Percentiles rank a stretch among this genome's conserved stretches.
phyloP scores from a whole-genome alignment of 73 alveolate genomes.

The Tetrahymena thermophila region DNA sequence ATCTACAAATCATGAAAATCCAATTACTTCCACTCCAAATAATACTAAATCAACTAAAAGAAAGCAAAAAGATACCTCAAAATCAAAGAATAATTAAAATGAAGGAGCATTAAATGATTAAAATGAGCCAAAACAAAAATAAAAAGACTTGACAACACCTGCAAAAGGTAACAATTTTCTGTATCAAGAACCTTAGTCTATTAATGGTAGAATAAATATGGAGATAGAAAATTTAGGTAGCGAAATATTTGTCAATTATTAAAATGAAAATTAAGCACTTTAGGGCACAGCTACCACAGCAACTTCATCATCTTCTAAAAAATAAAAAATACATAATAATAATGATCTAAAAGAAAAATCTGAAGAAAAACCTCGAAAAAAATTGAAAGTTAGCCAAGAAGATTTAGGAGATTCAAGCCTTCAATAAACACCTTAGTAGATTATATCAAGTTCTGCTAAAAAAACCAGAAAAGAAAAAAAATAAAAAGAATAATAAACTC shows the following conservation, averaged over 20 bases:
- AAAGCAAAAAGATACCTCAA: not conserved
- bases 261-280: not conserved
- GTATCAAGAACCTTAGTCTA: not conserved
- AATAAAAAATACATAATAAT: not conserved
- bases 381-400: not conserved
- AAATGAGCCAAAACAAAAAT: not conserved
- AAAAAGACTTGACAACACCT: not conserved
- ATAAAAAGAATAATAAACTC: not conserved
- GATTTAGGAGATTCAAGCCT: not conserved
- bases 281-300: not conserved
- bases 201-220: not conserved
- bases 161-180: not conserved
- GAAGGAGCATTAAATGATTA: not conserved
- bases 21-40: not conserved
- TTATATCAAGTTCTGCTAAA: not conserved
- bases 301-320: not conserved
- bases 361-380: not conserved
- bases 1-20: not conserved
- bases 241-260: not conserved
- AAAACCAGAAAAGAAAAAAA: not conserved
- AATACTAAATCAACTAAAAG: not conserved
- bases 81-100: not conserved
- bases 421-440: not conserved
- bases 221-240: not conserved
- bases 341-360: not conserved